Percentiles rank a stretch among this genome's conserved stretches.
Evolutionary conservation across 1,139 yeast genomes (phyloP).

Genomic region (Scheffersomyces parashehatae): DNA sequence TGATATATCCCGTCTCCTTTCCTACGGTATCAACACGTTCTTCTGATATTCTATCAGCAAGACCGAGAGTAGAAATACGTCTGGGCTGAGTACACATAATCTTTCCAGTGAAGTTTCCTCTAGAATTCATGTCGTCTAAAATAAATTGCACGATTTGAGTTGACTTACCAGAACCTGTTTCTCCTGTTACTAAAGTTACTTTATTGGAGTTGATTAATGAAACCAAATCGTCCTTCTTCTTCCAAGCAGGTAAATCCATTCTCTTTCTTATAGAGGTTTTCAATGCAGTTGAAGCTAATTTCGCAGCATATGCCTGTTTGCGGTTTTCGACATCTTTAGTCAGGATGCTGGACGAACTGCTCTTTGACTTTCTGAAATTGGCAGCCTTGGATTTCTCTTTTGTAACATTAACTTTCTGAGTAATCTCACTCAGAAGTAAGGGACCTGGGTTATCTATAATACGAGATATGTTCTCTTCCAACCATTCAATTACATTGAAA

Average conservation of each 20-base stretch:
- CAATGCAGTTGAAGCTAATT: conserved; percentile 16
- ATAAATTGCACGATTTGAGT: conserved; percentile 79
- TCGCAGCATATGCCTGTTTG: conserved; percentile 21
- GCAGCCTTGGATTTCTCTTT: not conserved
- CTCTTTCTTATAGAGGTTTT: conserved; percentile 36
- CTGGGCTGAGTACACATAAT: conserved; percentile 94
- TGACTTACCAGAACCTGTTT: conserved; percentile 70
- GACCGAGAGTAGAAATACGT: conserved; percentile 91
- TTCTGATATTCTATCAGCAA: conserved; percentile 88
- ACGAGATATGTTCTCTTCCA: conserved; percentile 58
- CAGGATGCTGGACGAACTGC: not conserved
- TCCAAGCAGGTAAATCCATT: conserved; percentile 79
- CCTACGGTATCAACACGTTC: conserved; percentile 76
- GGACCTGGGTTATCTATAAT: conserved; percentile 77
- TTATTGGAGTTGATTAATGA: conserved; percentile 56
- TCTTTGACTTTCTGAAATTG: not conserved
- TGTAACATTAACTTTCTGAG: not conserved
- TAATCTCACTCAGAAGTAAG: conserved; percentile 33
- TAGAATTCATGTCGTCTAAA: conserved; percentile 57
- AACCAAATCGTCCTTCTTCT: conserved; percentile 56
- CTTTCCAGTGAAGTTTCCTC: conserved; percentile 51
- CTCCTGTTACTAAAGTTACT: conserved; percentile 86
- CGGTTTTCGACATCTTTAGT: conserved; percentile 22
- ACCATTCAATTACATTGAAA: conserved; percentile 69
- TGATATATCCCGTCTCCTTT: conserved; percentile 80